phyloP scores from a whole-genome alignment of 2,329 filamentous ascomycete genomes.

The Eutypa lata region DNA sequence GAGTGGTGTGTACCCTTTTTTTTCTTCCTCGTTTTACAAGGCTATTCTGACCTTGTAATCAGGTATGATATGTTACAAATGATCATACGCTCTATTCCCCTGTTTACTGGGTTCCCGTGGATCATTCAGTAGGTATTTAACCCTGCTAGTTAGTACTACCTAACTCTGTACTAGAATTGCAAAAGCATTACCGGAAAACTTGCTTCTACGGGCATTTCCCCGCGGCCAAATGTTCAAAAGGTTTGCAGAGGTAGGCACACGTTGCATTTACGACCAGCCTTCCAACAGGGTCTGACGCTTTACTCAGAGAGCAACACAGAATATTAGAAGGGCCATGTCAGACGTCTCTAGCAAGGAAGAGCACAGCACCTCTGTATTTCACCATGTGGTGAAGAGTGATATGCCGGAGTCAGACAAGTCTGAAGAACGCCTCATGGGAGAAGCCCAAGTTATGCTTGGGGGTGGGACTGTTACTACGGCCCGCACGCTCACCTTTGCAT shows the following conservation, averaged over 20 bases:
- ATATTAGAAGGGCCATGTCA: too few species aligned
- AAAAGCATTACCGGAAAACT: too few species aligned
- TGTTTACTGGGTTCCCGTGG: constrained; percentile 17
- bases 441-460: constrained; percentile 23
- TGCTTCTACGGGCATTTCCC: too few species aligned
- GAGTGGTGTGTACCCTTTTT: constrained; percentile 20
- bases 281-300: too few species aligned
- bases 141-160: neutral
- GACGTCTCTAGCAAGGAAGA: too few species aligned
- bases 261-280: too few species aligned
- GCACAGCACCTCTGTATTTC: constrained; percentile 24
- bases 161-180: neutral
- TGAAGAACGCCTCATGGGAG: constrained; percentile 19
- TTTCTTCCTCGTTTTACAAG: too few species aligned
- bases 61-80: constrained; percentile 17
- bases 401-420: constrained; percentile 25
- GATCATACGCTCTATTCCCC: constrained; percentile 18
- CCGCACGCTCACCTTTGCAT: constrained; percentile 14
- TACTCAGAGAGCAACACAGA: too few species aligned
- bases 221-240: too few species aligned
- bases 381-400: constrained; percentile 23
- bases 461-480: constrained; percentile 30
- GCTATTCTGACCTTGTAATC: too few species aligned
- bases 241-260: too few species aligned
- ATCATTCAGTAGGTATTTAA: constrained; percentile 12